Percentiles rank a stretch among this genome's conserved stretches.
Evolutionary conservation across 148 eudicot genomes (phyloP).

Genomic region (Rhododendron griersonianum): DNA sequence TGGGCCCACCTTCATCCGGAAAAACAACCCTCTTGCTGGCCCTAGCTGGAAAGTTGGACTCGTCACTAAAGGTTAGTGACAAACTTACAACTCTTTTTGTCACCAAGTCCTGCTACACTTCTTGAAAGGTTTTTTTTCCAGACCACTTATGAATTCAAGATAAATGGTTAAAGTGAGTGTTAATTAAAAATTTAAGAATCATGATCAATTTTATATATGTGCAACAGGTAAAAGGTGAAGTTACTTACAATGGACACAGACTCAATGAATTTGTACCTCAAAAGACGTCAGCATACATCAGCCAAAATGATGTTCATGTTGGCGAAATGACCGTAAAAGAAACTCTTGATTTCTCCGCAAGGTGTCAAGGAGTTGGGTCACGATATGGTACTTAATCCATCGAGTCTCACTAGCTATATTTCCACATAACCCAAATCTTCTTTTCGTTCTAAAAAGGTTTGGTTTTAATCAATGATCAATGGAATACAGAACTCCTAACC

Average conservation of each 20-base stretch:
- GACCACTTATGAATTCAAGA: background rate
- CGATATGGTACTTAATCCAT: conserved; percentile 53
- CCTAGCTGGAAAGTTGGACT: conserved; percentile 86
- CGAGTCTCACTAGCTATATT: background rate
- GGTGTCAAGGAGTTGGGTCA: conserved; percentile 91
- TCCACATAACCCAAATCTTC: background rate
- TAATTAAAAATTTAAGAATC: background rate
- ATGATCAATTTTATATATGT: no score
- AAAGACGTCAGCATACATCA: conserved; percentile 87
- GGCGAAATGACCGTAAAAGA: conserved; percentile 98
- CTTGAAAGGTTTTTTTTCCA: background rate
- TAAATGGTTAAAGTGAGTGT: background rate
- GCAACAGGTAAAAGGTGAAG: conserved; percentile 60
- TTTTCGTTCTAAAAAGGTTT: background rate
- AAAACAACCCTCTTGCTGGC: conserved; percentile 91
- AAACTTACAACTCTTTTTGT: background rate
- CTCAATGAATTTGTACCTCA: conserved; percentile 81
- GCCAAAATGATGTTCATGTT: conserved; percentile 93
- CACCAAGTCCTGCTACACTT: background rate
- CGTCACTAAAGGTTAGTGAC: conserved; percentile 51
- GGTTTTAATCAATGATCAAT: background rate
- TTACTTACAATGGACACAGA: conserved; percentile 75
- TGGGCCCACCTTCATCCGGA: conserved; percentile 96
- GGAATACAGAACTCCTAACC: conserved; percentile 52
- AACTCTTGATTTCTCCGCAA: conserved; percentile 86